These are phyloP conservation scores for Streptanthus diversifolius DNA, from an alignment of 345 rosid species.

Conservation along the genomic window DNA sequence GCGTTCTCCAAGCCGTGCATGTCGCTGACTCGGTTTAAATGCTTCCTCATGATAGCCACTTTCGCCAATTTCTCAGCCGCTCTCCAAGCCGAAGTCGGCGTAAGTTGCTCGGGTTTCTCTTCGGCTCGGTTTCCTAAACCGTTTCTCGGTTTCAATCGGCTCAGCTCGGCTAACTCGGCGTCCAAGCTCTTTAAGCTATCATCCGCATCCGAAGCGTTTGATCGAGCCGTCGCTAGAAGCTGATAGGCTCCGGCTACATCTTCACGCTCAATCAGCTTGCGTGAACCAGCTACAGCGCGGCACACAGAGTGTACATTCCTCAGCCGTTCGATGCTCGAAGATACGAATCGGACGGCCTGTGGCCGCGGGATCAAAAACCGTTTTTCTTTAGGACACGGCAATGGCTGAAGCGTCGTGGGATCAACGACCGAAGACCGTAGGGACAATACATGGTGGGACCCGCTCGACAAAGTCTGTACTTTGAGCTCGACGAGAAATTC, in stretches of 20 bases:
- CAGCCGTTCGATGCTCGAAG: slow-evolving; percentile 51
- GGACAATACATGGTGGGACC: slow-evolving; percentile 58
- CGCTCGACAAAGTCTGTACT: slow-evolving; percentile 41
- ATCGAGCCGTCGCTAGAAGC: slow-evolving; percentile 61
- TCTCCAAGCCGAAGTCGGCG: slow-evolving; percentile 76
- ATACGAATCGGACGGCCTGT: slow-evolving; percentile 43
- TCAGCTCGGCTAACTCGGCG: slow-evolving; percentile 60
- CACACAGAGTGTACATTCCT: slow-evolving; percentile 56
- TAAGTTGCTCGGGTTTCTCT: slow-evolving; percentile 63
- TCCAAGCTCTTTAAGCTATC: slow-evolving; percentile 56
- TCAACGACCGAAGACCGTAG: slow-evolving; percentile 60
- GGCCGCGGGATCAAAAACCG: slow-evolving; percentile 52
- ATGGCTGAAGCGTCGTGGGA: slow-evolving; percentile 41
- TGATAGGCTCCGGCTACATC: slow-evolving; percentile 62
- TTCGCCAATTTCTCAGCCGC: slow-evolving; percentile 92
- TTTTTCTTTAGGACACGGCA: slow-evolving; percentile 44
- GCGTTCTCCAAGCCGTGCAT: slow-evolving; percentile 97
- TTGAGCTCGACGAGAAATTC: slow-evolving; percentile 66
- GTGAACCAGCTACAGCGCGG: slow-evolving; percentile 74
- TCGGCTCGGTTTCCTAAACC: slow-evolving; percentile 27
- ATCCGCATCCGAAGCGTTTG: slow-evolving; percentile 46
- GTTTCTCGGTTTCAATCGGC: slow-evolving; percentile 35
- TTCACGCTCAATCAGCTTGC: slow-evolving; percentile 47
- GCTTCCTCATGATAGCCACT: slow-evolving; percentile 89
- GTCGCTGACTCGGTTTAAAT: slow-evolving; percentile 90